These are phyloP conservation scores for Cyberlindnera veronae DNA, from an alignment of 805 yeast genomes.

Conservation along the genomic window DNA sequence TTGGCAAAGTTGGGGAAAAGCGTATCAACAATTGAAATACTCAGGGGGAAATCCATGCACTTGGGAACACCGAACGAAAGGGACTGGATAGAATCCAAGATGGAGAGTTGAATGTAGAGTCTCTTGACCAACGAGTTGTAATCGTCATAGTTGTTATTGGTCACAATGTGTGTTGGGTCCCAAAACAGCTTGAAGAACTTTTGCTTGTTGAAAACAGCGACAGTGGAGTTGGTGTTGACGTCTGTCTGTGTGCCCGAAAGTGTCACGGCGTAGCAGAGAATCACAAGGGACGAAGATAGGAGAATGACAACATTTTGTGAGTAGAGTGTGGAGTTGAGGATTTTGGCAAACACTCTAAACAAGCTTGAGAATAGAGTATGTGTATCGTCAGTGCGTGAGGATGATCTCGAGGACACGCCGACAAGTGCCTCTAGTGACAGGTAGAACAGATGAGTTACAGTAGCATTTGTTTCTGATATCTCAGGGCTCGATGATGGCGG, in stretches of 20 bases:
- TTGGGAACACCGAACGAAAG: conserved; percentile 48
- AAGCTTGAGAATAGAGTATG: conserved; percentile 13
- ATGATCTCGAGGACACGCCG: conserved; percentile 11
- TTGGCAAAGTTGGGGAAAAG: conserved; percentile 19
- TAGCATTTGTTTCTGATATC: conserved; percentile 17
- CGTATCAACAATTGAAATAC: conserved; percentile 19
- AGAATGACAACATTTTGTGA: conserved; percentile 15
- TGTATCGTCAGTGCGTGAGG: conserved; percentile 14
- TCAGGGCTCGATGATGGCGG: conserved; percentile 18
- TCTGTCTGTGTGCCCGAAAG: conserved; percentile 60
- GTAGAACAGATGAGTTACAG: conserved; percentile 19
- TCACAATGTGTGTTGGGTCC: conserved; percentile 12
- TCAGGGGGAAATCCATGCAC: conserved; percentile 23
- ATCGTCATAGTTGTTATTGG: conserved; percentile 23
- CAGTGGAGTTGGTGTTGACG: conserved; percentile 44
- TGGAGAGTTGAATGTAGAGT: conserved; percentile 43
- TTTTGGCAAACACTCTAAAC: conserved; percentile 17
- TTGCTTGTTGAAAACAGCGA: conserved; percentile 56
- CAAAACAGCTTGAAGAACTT: conserved; percentile 39
- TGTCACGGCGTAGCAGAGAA: conserved; percentile 53
- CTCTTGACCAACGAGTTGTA: conserved; percentile 33
- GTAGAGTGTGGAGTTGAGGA: conserved; percentile 13
- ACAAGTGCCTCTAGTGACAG: conserved; percentile 21
- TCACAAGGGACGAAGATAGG: conserved; percentile 29
- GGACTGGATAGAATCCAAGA: conserved; percentile 51